phyloP scores from a whole-genome alignment of 768 basidiomycete genomes.

The Amyloporia xantha region DNA sequence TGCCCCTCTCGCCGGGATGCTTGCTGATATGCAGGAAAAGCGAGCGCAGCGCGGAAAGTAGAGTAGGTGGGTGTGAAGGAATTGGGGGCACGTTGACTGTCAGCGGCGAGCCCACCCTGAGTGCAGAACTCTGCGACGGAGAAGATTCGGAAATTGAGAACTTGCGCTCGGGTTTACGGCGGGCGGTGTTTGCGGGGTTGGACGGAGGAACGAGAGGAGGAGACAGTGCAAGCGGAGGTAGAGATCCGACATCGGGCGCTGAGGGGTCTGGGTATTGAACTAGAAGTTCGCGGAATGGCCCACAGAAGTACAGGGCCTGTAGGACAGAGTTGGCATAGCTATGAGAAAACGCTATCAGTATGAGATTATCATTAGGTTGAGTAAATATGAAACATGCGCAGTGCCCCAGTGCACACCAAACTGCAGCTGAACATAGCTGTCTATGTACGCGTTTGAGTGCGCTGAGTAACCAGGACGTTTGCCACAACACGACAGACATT shows the following conservation, averaged over 20 bases:
- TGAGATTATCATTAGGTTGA: not conserved
- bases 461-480: too few species aligned
- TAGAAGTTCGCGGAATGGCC: slow-evolving; percentile 87
- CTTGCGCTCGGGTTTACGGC: slow-evolving; percentile 56
- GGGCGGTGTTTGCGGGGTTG: slow-evolving; percentile 25
- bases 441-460: too few species aligned
- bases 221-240: slow-evolving; percentile 19
- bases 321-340: slow-evolving; percentile 99
- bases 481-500: too few species aligned
- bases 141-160: slow-evolving; percentile 27
- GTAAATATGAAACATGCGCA: too few species aligned
- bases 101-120: slow-evolving; percentile 20
- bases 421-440: too few species aligned
- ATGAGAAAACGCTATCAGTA: slow-evolving; percentile 4
- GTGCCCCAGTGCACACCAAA: too few species aligned
- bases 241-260: slow-evolving; percentile 30
- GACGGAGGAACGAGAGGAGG: slow-evolving; percentile 31
- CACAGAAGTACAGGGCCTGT: slow-evolving; percentile 93
- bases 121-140: slow-evolving; percentile 15
- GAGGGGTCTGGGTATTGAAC: slow-evolving; percentile 58
- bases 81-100: slow-evolving; percentile 36
- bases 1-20: slow-evolving; percentile 74
- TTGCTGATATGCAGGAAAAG: slow-evolving; percentile 79
- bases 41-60: slow-evolving; percentile 92
- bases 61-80: slow-evolving; percentile 58